Evolutionary conservation across 345 rosid species (phyloP), one percentile per base, ranked within the genome.

Genomic region (Cochlearia excelsa): DNA sequence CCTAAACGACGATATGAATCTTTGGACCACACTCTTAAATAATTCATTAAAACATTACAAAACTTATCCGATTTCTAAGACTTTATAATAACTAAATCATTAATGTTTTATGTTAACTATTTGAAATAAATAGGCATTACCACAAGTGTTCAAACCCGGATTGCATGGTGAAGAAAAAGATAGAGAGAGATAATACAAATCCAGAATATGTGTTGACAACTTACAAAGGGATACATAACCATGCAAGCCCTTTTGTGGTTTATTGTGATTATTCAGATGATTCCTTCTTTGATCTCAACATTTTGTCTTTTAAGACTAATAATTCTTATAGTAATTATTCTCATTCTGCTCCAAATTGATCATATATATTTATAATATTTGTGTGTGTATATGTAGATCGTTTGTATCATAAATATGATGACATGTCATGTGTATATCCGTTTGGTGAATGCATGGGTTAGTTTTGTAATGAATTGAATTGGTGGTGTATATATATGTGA

Each of bases 101-200:
- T 10, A 68, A 39, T 52, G 46, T 42, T 44, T 67, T 10, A 7
- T 56, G 37, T 26, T 49, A 27, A 48, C 31, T 54, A 49, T 67
- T 27, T 38, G 26, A n/a, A 37, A 60, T 61, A n/a, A 37, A 60
- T 61, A 91, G 97, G 88, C 91, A 93, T 39, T 93, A 93, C 34
- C 86, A 79, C 44, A 84, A 57, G 65, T 93, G 99, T 58, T 82
- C 88, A 0, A 61, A 66, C 7, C 88, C 84, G 34, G 80, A 86
- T 7, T 93, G 99, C 64, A 74, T 76, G 0, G 95, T 93, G 54
- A 89, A 93, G 84, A 93, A 92, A 79, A 75, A 86, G 75, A 84
- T 82, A 10, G 95, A 89, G 51, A 81, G 84, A 66, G 99, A 93
- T n/a, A 72, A 34, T 2, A 84, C 66, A 1, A 85, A 93, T 68